Evolutionary conservation across 768 basidiomycete species (phyloP).

Genomic region (Serendipita sp.): DNA sequence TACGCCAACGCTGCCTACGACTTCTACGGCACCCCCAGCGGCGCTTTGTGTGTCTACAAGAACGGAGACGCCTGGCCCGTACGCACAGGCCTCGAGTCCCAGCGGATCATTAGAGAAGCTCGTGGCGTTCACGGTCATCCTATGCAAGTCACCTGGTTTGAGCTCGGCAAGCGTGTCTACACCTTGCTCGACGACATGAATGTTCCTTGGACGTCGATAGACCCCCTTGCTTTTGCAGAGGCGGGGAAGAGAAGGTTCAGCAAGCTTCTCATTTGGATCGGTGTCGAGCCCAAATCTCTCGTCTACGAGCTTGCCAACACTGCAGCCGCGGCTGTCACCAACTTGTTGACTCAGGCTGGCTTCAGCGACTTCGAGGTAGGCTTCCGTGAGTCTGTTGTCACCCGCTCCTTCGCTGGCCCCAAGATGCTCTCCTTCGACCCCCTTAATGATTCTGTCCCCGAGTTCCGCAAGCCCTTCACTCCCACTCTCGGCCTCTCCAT

Average conservation of each 20-base stretch:
- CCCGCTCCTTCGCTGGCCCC: constrained; percentile 13
- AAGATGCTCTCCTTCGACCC: constrained; percentile 12
- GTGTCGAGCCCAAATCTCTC: constrained; percentile 21
- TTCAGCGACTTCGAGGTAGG: constrained; percentile 22
- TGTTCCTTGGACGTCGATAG: constrained; percentile 19
- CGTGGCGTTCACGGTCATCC: constrained; percentile 18
- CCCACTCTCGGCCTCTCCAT: constrained; percentile 23
- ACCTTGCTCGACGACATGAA: constrained; percentile 15
- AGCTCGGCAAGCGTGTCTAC: constrained; percentile 13
- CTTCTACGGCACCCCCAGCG: constrained; percentile 17
- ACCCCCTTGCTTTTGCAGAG: constrained; percentile 20
- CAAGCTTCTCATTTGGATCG: constrained; percentile 17
- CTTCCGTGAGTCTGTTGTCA: constrained; percentile 19
- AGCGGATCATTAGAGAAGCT: constrained; percentile 17
- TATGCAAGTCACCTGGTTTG: constrained; percentile 16
- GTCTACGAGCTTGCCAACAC: constrained; percentile 16
- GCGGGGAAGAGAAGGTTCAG: constrained; percentile 12
- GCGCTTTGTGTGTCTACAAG: constrained; percentile 17
- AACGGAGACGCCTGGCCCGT: constrained; percentile 17
- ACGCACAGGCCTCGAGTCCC: constrained; percentile 13
- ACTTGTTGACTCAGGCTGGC: constrained; percentile 16
- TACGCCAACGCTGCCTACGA: constrained; percentile 8
- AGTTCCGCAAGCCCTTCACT: constrained; percentile 18
- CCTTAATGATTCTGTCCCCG: constrained; percentile 11
- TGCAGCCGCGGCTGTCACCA: constrained; percentile 15